These are phyloP conservation scores for Petunia hybrid DNA, from an alignment of 305 asterid species.

Conservation along the genomic window DNA sequence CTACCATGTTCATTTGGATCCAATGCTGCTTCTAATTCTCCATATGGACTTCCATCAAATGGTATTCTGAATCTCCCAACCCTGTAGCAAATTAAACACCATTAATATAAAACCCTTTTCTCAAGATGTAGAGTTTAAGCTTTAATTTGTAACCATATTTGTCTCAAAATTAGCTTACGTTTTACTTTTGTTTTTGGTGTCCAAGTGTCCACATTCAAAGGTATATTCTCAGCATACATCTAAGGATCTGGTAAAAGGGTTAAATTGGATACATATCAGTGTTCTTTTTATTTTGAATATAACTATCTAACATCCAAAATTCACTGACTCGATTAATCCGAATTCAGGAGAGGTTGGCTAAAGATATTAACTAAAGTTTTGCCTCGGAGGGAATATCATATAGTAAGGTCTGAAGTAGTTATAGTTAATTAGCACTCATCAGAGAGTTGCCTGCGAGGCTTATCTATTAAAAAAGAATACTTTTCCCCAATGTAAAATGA, in stretches of 20 bases:
- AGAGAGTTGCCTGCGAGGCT: neutral
- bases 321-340: neutral
- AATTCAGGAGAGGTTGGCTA: neutral
- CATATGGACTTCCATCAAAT: constrained; percentile 77
- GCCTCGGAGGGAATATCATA: neutral
- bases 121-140: neutral
- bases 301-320: neutral
- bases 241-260: too few species aligned
- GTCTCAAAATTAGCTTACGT: too few species aligned
- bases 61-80: constrained; percentile 93
- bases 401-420: neutral
- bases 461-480: neutral
- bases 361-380: too few species aligned
- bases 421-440: too few species aligned
- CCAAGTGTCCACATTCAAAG: too few species aligned
- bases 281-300: neutral
- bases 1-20: constrained; percentile 90
- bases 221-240: neutral
- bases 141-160: neutral
- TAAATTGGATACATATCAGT: too few species aligned
- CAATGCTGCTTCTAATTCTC: constrained; percentile 81
- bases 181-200: too few species aligned
- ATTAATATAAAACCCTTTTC: neutral
- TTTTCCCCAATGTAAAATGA: neutral
- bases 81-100: constrained; percentile 42